Evolutionary conservation across 306 rosid species (phyloP), one percentile per base, ranked within the genome.

Genomic region (Hippophae gyantsensis): DNA sequence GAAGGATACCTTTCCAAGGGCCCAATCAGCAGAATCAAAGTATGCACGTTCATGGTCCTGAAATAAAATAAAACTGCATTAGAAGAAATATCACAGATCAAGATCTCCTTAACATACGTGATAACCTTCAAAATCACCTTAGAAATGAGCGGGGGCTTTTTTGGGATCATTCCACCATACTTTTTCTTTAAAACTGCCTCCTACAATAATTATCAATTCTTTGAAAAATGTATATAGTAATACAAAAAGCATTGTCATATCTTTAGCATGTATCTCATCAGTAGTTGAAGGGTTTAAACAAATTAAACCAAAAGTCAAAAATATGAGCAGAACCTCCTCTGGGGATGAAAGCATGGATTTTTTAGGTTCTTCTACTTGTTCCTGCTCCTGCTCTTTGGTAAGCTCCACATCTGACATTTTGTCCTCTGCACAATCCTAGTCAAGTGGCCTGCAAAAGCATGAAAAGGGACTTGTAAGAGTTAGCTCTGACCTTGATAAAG

Each of bases 21-120:
- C 99, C 99, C 96, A 92, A 73, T 92, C 96, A 42, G 96, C 99
- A 55, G 99, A 92, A 76, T 92, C 99, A 60, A 88, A 88, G 76
- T 85, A 92, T 58, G 99, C 99, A 7, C 96, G 96, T 74, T 92
- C 99, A 72, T 92, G 96, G 73, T 92, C 99, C 96, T 92, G 71
- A 70, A 62, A 72, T 46, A 54, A 57, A 73, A 74, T 14, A 52
- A 67, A 48, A 59, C 60, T 32, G 38, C 5, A 61, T 67, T 42
- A 80, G 58, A 55, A 18, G 8, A 75, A 67, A 43, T 38, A 60
- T 32, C 42, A 54, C 57, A 11, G 26, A 41, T 9, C n/a, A 26
- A 13, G 54, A 61, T 27, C 32, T 49, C 7, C 27, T 32, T 9
- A 14, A 48, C 43, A 38, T n/a, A 32, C 6, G 52, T 8, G 4